Evolutionary conservation across 306 rosid genomes (phyloP), one percentile per base, ranked within the genome.

Genomic region (Calophaca sinica): DNA sequence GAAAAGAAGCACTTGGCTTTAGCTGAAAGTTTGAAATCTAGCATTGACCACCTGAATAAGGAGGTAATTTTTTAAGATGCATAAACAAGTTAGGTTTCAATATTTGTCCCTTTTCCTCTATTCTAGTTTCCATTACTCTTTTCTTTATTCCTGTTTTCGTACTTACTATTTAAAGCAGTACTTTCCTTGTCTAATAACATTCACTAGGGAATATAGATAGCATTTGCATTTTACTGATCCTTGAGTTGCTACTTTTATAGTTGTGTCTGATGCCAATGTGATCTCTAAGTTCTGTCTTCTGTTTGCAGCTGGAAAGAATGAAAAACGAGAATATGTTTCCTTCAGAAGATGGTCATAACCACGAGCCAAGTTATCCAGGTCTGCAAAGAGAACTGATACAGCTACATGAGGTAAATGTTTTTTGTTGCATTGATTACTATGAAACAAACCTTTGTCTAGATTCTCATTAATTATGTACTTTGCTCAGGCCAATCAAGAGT

Each of bases 221-320:
- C 41, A 58, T 51, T 69, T 72, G n/a, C 68, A 5, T 78, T 78
- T 64, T 11, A 75, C 35, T 60, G 15, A 7, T 63, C 61, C 9
- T 36, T 7, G 36, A 73, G 38, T 31, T 77, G 29, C 41, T 53
- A 58, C 48, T 68, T 46, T 26, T 42, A 63, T 49, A 51, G 46
- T 54, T 8, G 7, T 20, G 71, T 48, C 8, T n/a, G 44, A 77
- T 62, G 26, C 52, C 55, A 48, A 62, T 62, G 9, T 20, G 51
- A 52, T 66, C n/a, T 53, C 67, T 83, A 44, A 68, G 60, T 64
- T 52, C 35, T 83, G 58, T 71, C 38, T 58, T 79, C 73, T 79
- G 57, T 60, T 79, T 80, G 91, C 91, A 96, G 98, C 84, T 96
- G 86, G 96, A 92, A 89, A 89, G 83, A 79, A 85, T 96, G 96